Percentiles rank a stretch among this genome's conserved stretches.
Evolutionary conservation across 2,329 filamentous ascomycete genomes (phyloP).

Genomic region (Rhynchosporium graminicola): DNA sequence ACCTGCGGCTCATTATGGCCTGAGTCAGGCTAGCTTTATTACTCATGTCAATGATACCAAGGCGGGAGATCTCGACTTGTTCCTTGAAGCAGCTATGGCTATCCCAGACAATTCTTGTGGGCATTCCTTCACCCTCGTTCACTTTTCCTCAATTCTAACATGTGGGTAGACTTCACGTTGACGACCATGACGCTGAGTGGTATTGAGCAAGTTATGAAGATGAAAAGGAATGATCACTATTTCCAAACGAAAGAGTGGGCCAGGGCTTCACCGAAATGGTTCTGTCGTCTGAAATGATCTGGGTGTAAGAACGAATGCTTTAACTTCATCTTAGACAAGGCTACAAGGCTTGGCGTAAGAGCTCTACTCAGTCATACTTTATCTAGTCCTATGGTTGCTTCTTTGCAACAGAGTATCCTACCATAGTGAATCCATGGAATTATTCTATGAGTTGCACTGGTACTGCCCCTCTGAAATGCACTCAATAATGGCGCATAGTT

Average conservation of each 20-base stretch:
- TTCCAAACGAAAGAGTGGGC: conserved; percentile 72
- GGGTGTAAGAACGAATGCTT: no score
- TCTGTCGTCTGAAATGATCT: background rate
- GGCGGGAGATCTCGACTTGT: conserved; percentile 79
- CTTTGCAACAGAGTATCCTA: no score
- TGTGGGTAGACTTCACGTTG: conserved; percentile 75
- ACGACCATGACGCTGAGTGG: conserved; percentile 98
- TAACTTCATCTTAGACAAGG: no score
- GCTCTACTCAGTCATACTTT: no score
- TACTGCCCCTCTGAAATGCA: no score
- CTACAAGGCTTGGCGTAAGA: no score
- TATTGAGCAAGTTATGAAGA: conserved; percentile 96
- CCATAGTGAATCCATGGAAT: no score
- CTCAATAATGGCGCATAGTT: no score
- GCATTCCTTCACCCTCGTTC: conserved; percentile 36
- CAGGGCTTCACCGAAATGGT: conserved; percentile 46
- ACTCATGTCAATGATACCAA: conserved; percentile 89
- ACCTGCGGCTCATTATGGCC: conserved; percentile 83
- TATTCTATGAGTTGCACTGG: no score
- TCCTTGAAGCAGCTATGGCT: conserved; percentile 79
- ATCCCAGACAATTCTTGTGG: conserved; percentile 93
- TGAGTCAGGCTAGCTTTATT: conserved; percentile 96
- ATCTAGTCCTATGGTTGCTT: no score
- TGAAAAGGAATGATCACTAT: conserved; percentile 99
- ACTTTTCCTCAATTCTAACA: conserved; percentile 17